Conservation (phyloP, 2,329 filamentous ascomycete species). For the Monosporascus sp. region DNA sequence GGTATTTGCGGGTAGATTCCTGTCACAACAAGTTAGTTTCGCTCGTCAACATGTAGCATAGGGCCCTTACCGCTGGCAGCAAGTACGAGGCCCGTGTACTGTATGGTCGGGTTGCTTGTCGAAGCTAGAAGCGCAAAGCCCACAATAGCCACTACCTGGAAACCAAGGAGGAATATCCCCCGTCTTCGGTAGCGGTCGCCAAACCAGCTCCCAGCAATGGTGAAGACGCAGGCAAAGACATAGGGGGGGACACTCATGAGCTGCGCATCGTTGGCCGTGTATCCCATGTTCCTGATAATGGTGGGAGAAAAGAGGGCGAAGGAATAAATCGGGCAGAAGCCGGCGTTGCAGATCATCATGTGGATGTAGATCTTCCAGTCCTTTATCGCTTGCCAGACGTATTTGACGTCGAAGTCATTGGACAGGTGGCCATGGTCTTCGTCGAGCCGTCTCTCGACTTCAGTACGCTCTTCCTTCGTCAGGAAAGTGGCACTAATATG, state of each 20-base stretch:
- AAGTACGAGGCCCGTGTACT: conserved; percentile 44
- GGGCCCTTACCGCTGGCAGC: conserved; percentile 29
- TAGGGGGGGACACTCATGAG: not conserved
- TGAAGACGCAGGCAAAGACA: not conserved
- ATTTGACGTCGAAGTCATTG: conserved; percentile 53
- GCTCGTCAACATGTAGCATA: not conserved
- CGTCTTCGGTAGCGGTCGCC: conserved; percentile 21
- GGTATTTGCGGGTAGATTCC: conserved; percentile 51
- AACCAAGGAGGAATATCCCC: conserved; percentile 36
- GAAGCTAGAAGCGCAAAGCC: conserved; percentile 37
- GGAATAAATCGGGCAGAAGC: not conserved
- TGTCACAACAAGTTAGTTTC: not conserved
- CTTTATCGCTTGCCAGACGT: conserved; percentile 40
- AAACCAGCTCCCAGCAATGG: conserved; percentile 39
- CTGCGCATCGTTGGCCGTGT: not conserved
- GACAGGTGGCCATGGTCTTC: conserved; percentile 41
- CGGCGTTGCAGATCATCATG: conserved; percentile 37
- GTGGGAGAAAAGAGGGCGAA: not conserved
- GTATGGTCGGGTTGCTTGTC: conserved; percentile 31
- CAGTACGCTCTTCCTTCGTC: conserved; percentile 6
- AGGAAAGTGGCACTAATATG: not conserved
- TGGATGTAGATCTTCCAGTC: conserved; percentile 1
- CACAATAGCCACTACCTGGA: conserved; percentile 40
- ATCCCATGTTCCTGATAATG: not conserved
- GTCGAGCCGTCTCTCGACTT: conserved; percentile 37